A percentile compares a stretch with the other conserved stretches of the same genome.
phyloP scores from a whole-genome alignment of 2,329 filamentous ascomycete species.

The Colletotrichum shisoi region DNA sequence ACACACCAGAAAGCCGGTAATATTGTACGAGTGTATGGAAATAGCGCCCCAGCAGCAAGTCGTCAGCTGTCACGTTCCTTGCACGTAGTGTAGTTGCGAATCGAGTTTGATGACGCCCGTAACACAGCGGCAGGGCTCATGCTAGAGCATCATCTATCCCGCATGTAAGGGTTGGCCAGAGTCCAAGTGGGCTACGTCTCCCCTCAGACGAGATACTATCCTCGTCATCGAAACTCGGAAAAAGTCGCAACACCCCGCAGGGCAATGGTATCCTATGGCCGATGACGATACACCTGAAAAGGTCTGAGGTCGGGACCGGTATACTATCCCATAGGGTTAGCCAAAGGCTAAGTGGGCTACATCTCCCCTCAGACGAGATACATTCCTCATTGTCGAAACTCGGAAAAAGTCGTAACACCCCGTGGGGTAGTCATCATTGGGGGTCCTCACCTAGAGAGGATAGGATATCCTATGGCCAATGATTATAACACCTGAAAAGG shows the following conservation, averaged over 20 bases:
- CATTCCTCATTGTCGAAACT: neutral
- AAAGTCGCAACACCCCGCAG: neutral
- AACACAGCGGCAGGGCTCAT: neutral
- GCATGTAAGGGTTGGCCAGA: slow-evolving; percentile 4
- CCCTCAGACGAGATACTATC: slow-evolving; percentile 10
- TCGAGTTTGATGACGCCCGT: too few species aligned
- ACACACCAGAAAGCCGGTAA: neutral
- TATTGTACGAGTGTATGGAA: neutral
- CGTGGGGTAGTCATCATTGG: slow-evolving; percentile 2
- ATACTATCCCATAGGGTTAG: slow-evolving; percentile 10
- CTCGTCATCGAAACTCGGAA: slow-evolving; percentile 4
- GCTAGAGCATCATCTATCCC: neutral
- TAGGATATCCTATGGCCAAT: neutral
- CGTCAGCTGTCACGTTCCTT: too few species aligned
- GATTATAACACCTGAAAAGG: slow-evolving; percentile 6
- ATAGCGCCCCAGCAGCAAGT: neutral
- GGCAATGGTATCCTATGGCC: neutral
- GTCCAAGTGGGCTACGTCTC: slow-evolving; percentile 15
- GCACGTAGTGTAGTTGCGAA: too few species aligned
- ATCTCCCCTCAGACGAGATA: slow-evolving; percentile 16
- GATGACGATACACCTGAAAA: neutral
- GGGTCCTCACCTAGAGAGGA: slow-evolving; percentile 8
- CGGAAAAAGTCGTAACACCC: slow-evolving; percentile 17
- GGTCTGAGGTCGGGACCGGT: neutral
- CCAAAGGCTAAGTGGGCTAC: slow-evolving; percentile 17